These are phyloP conservation scores for Nectriaceae sp. DNA, from an alignment of 2,329 filamentous ascomycete genomes.

Conservation along the genomic window DNA sequence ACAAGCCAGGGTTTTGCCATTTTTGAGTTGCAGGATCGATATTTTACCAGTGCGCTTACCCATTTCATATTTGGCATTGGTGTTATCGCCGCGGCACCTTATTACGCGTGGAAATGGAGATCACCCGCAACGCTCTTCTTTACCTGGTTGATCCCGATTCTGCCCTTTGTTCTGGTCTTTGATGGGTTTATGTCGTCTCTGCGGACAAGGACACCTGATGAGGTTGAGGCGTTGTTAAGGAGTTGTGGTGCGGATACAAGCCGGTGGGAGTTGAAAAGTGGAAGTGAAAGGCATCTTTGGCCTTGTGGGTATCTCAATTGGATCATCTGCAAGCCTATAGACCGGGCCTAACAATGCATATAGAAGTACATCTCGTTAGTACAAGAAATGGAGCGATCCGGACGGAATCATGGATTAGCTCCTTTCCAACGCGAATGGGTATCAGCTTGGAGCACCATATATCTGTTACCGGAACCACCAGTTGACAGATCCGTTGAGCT, in stretches of 20 bases:
- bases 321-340: conserved; percentile 48
- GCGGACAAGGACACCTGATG: conserved; percentile 65
- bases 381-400: conserved; percentile 1
- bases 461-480: conserved; percentile 46
- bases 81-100: conserved; percentile 52
- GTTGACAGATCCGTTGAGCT: conserved; percentile 45
- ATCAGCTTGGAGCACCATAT: not conserved
- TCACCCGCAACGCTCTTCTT: conserved; percentile 62
- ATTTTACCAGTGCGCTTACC: conserved; percentile 54
- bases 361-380: conserved; percentile 4
- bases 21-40: conserved; percentile 73
- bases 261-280: conserved; percentile 53
- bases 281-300: conserved; percentile 49
- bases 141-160: conserved; percentile 65
- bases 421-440: not conserved
- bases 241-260: conserved; percentile 47
- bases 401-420: not conserved
- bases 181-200: conserved; percentile 70
- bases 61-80: conserved; percentile 54
- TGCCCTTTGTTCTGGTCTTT: conserved; percentile 68
- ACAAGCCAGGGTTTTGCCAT: conserved; percentile 70
- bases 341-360: conserved; percentile 7
- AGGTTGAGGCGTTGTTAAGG: conserved; percentile 62
- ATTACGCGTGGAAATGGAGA: conserved; percentile 54
- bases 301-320: conserved; percentile 54